Evolutionary conservation across 2,329 filamentous ascomycete species (phyloP).

Genomic region (Shiraia sp.): DNA sequence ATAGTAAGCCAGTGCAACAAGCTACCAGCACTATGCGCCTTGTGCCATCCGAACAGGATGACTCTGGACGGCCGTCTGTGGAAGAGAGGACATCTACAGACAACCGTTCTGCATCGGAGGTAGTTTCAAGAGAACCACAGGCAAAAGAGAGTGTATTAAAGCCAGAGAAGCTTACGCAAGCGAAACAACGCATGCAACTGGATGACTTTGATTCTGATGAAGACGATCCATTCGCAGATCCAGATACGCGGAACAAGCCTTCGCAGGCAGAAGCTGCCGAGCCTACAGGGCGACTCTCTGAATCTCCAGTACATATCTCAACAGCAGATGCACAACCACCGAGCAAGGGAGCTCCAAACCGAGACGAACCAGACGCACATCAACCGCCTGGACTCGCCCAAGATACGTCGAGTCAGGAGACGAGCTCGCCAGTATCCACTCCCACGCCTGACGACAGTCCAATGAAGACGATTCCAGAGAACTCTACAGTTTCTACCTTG

Average conservation of each 20-base stretch:
- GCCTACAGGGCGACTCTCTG: constrained; percentile 53
- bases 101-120: constrained; percentile 28
- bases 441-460: constrained; percentile 39
- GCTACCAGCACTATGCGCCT: constrained; percentile 38
- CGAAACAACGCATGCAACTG: constrained; percentile 66
- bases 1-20: constrained; percentile 22
- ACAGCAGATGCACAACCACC: constrained; percentile 54
- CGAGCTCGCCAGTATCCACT: constrained; percentile 43
- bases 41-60: constrained; percentile 35
- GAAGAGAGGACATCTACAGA: constrained; percentile 27
- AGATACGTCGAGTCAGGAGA: constrained; percentile 72
- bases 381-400: constrained; percentile 68
- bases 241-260: constrained; percentile 40
- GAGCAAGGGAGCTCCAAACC: constrained; percentile 20
- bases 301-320: constrained; percentile 71
- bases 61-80: constrained; percentile 11
- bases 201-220: constrained; percentile 70
- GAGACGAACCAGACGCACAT: constrained; percentile 35
- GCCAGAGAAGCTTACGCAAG: constrained; percentile 61
- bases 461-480: constrained; percentile 31
- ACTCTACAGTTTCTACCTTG: constrained; percentile 22
- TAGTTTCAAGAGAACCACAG: constrained; percentile 37
- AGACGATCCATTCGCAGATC: constrained; percentile 50
- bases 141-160: constrained; percentile 52
- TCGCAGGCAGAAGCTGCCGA: constrained; percentile 22